phyloP scores from a whole-genome alignment of 2,329 filamentous ascomycete genomes.

The Diplodia scrobiculata region DNA sequence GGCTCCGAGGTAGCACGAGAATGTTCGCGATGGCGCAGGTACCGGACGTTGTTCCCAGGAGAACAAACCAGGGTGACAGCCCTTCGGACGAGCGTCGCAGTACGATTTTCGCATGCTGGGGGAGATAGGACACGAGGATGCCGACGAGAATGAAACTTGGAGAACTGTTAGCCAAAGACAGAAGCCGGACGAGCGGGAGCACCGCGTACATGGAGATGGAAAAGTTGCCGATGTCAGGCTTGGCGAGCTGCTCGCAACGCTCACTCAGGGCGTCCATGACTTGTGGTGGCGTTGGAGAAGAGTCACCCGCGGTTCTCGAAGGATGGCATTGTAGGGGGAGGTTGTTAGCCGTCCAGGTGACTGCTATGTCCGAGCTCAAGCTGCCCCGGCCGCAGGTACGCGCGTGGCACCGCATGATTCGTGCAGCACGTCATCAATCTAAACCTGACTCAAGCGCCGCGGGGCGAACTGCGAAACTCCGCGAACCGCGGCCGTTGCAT shows the following conservation, averaged over 20 bases:
- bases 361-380: slow-evolving; percentile 25
- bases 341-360: slow-evolving; percentile 21
- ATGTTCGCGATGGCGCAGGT: slow-evolving; percentile 92
- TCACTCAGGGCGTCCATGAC: slow-evolving; percentile 27
- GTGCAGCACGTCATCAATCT: background rate
- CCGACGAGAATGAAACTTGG: slow-evolving; percentile 75
- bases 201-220: slow-evolving; percentile 55
- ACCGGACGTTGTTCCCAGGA: slow-evolving; percentile 88
- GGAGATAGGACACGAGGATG: slow-evolving; percentile 89
- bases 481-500: slow-evolving; percentile 27
- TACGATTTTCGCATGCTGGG: slow-evolving; percentile 92
- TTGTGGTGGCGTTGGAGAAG: background rate
- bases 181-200: slow-evolving; percentile 9
- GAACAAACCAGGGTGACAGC: slow-evolving; percentile 91
- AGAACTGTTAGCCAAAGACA: slow-evolving; percentile 30
- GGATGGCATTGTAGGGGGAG: slow-evolving; percentile 15
- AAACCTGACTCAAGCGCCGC: slow-evolving; percentile 10
- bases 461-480: slow-evolving; percentile 18
- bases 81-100: slow-evolving; percentile 82
- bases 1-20: slow-evolving; percentile 78
- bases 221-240: slow-evolving; percentile 57
- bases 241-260: slow-evolving; percentile 56
- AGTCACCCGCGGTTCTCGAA: background rate
- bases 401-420: background rate
- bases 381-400: slow-evolving; percentile 23